These are phyloP conservation scores for Quercus phellos DNA, from an alignment of 331 rosid species.

Conservation along the genomic window DNA sequence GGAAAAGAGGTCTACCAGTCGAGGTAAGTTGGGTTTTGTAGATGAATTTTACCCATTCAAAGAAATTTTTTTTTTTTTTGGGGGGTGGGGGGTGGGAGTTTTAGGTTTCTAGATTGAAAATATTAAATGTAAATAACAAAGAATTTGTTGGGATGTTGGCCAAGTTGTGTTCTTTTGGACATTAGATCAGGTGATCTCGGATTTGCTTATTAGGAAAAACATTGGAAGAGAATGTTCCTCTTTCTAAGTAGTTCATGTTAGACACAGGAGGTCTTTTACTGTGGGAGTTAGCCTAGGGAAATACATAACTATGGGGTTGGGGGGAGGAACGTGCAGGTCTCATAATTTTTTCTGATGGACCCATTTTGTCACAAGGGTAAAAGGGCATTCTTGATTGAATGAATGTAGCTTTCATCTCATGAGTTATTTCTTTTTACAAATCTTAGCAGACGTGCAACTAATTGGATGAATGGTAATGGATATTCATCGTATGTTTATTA, in stretches of 20 bases:
- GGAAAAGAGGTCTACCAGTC: constrained; percentile 75
- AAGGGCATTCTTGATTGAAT: not conserved
- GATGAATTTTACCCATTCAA: not conserved
- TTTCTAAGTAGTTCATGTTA: not conserved
- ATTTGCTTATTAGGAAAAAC: not conserved
- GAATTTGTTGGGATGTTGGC: not conserved
- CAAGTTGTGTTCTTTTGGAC: not conserved
- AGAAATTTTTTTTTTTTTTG: too few species aligned
- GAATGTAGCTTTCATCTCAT: not conserved
- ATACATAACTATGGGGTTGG: not conserved
- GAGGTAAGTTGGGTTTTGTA: constrained; percentile 51
- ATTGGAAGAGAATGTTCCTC: not conserved
- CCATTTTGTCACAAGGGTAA: not conserved
- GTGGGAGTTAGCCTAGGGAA: not conserved
- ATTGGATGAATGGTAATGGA: not conserved
- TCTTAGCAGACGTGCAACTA: not conserved
- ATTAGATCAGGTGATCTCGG: not conserved
- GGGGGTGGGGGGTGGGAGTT: too few species aligned
- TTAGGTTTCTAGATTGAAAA: too few species aligned
- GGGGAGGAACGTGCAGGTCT: not conserved
- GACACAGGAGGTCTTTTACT: not conserved
- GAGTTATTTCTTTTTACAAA: not conserved
- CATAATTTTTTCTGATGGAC: not conserved
- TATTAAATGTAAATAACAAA: too few species aligned
- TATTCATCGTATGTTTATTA: too few species aligned